Evolutionary conservation across 139 green algal genomes (phyloP).

Genomic region (Asterochloris sp.): DNA sequence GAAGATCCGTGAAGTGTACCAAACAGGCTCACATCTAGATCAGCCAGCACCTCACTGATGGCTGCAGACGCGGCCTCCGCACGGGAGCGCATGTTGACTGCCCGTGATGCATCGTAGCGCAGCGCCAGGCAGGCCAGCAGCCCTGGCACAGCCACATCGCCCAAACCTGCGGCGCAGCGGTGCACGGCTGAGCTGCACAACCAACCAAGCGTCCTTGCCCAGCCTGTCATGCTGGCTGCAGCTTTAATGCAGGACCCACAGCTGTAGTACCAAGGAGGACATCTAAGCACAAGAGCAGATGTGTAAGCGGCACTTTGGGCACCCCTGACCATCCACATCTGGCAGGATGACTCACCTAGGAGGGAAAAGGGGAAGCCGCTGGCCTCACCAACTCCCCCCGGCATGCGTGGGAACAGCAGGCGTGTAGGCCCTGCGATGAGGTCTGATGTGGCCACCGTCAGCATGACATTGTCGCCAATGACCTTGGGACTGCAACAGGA

Average conservation of each 20-base stretch:
- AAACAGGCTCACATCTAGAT: constrained; percentile 16
- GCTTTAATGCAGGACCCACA: neutral
- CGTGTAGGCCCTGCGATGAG: constrained; percentile 65
- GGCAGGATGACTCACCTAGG: constrained; percentile 41
- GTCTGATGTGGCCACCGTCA: constrained; percentile 57
- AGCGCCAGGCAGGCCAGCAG: constrained; percentile 76
- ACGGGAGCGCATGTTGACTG: constrained; percentile 49
- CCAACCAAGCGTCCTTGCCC: neutral
- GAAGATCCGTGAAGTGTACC: too few relatives aligned
- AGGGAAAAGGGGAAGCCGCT: constrained; percentile 75
- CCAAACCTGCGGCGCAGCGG: constrained; percentile 50
- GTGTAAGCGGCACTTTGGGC: too few relatives aligned
- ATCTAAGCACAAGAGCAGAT: too few relatives aligned
- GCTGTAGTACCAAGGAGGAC: neutral
- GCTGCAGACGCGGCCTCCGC: constrained; percentile 54
- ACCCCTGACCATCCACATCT: neutral
- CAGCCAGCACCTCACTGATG: constrained; percentile 44
- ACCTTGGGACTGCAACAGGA: neutral
- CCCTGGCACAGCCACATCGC: constrained; percentile 88
- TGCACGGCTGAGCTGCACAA: neutral
- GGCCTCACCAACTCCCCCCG: constrained; percentile 40
- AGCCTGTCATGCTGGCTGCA: neutral
- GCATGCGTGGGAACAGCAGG: constrained; percentile 76
- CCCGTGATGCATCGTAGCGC: constrained; percentile 69
- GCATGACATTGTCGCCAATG: constrained; percentile 80